phyloP scores from a whole-genome alignment of 1,139 yeast species.

The Taiozyma sp. region DNA sequence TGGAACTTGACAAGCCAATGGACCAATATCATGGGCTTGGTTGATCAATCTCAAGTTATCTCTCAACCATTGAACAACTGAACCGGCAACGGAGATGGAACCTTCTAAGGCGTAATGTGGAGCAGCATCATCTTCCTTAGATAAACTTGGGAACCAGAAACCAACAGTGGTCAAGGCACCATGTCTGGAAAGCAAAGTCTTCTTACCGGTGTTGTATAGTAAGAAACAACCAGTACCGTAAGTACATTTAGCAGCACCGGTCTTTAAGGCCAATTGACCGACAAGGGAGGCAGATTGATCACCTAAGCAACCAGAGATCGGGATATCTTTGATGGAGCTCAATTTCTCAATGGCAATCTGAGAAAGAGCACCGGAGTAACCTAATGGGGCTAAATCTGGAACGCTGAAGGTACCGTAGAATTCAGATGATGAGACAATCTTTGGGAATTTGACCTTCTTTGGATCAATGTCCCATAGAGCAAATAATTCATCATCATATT shows the following conservation, averaged over 20 bases:
- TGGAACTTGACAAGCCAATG: conserved; percentile 75
- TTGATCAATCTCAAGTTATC: conserved; percentile 82
- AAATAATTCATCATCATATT: conserved; percentile 73
- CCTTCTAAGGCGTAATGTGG: conserved; percentile 94
- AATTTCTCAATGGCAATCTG: conserved; percentile 36
- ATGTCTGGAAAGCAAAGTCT: conserved; percentile 58
- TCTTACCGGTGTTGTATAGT: conserved; percentile 78
- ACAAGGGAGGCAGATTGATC: conserved; percentile 94
- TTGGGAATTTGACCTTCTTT: conserved; percentile 64
- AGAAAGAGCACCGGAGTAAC: conserved; percentile 47
- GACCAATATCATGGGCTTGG: conserved; percentile 84
- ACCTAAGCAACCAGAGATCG: conserved; percentile 88
- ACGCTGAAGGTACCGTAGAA: conserved; percentile 66
- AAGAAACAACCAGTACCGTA: conserved; percentile 96
- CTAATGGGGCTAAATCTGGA: conserved; percentile 48
- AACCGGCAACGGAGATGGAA: conserved; percentile 94
- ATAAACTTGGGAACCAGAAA: conserved; percentile 74
- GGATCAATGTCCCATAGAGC: conserved; percentile 78
- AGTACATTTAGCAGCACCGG: conserved; percentile 93
- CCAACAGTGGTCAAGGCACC: conserved; percentile 90
- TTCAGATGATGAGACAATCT: conserved; percentile 76
- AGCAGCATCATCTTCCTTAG: conserved; percentile 38
- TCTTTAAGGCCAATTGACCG: conserved; percentile 81
- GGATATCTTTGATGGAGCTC: conserved; percentile 45
- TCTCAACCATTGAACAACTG: conserved; percentile 91